phyloP scores from a whole-genome alignment of 108 stramenopile species.

The Fragilariopsis cylindrus region DNA sequence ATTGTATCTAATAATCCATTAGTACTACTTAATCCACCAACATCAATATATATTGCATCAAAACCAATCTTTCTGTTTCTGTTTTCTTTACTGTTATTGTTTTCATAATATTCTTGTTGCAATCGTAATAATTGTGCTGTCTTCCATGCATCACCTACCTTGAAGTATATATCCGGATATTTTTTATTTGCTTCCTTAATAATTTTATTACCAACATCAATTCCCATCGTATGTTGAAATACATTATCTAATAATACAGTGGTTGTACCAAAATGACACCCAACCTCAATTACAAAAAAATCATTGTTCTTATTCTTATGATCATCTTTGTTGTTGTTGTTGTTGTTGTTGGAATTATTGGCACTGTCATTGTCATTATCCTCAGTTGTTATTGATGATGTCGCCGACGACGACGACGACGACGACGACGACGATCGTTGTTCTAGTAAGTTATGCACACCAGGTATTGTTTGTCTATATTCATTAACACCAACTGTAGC shows the following conservation, averaged over 20 bases:
- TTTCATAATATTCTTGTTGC: constrained; percentile 36
- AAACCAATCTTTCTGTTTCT: constrained; percentile 15
- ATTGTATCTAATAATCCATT: constrained; percentile 54
- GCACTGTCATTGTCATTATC: too few relatives aligned
- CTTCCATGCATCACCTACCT: constrained; percentile 51
- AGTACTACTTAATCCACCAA: constrained; percentile 49
- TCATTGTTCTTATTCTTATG: neutral
- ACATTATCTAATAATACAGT: constrained; percentile 39
- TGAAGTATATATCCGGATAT: constrained; percentile 41
- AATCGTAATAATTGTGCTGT: constrained; percentile 41
- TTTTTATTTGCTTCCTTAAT: constrained; percentile 33
- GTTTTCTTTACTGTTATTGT: neutral
- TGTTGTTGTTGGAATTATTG: neutral
- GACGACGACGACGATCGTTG: too few relatives aligned
- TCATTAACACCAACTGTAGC: constrained; percentile 54
- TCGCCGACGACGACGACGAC: too few relatives aligned
- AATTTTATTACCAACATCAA: constrained; percentile 55
- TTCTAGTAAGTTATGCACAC: neutral
- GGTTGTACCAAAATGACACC: constrained; percentile 54
- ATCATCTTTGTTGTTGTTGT: neutral
- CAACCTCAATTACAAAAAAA: constrained; percentile 42
- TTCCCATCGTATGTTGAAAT: constrained; percentile 38
- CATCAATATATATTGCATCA: constrained; percentile 56
- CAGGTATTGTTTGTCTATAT: constrained; percentile 47
- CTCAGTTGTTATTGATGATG: too few relatives aligned